A percentile compares a stretch with the other conserved stretches of the same genome.
Evolutionary conservation across 257 asterid species (phyloP).

Genomic region (Jasminum sambac): DNA sequence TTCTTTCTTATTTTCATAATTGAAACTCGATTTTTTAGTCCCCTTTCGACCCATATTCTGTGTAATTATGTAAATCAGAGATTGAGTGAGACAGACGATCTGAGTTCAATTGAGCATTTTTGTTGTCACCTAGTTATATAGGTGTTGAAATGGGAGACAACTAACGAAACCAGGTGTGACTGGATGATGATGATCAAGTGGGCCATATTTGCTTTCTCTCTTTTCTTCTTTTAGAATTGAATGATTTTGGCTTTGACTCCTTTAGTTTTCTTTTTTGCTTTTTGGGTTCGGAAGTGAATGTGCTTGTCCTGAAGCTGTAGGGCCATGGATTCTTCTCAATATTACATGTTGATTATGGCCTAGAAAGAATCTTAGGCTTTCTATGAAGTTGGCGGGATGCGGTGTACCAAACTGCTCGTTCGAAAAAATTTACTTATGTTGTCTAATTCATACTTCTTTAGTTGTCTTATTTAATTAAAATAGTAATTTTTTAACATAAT

Average conservation of each 20-base stretch:
- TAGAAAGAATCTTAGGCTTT: conserved; percentile 2
- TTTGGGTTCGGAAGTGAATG: conserved; percentile 40
- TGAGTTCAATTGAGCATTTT: not conserved
- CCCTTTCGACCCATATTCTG: conserved; percentile 55
- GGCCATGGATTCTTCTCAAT: conserved; percentile 20
- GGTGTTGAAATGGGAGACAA: not conserved
- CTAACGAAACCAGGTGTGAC: not conserved
- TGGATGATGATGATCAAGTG: conserved; percentile 35
- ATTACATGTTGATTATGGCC: conserved; percentile 2
- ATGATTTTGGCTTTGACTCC: conserved; percentile 27
- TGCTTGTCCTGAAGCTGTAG: conserved; percentile 50
- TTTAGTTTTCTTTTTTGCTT: conserved; percentile 32
- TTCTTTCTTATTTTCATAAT: conserved; percentile 25
- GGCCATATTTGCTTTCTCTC: conserved; percentile 30
- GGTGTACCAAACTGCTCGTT: no score
- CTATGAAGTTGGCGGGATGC: not conserved
- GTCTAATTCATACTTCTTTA: no score
- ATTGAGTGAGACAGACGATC: not conserved
- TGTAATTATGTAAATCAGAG: not conserved
- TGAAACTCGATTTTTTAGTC: conserved; percentile 31
- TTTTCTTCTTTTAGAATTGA: conserved; percentile 24
- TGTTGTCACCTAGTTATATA: not conserved
- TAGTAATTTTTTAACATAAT: no score
- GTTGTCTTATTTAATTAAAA: no score
- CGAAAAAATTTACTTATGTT: no score